Conservation (phyloP, 306 rosid species). For the Fagus sylvatica region DNA sequence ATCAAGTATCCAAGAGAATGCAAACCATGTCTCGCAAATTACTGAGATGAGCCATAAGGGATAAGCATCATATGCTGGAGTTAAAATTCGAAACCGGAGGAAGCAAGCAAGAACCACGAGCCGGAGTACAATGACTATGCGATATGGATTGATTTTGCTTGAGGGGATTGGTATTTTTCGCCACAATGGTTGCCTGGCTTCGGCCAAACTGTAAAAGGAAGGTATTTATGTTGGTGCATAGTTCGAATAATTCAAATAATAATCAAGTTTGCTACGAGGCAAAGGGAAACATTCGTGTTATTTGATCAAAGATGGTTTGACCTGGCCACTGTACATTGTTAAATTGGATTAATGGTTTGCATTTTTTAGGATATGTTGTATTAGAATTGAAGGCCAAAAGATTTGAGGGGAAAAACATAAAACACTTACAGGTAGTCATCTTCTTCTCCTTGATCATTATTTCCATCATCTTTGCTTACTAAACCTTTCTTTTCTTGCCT, state of each 20-base stretch:
- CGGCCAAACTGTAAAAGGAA: constrained; percentile 53
- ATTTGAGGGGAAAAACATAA: constrained; percentile 5
- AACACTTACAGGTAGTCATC: constrained; percentile 63
- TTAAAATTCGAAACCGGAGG: constrained; percentile 72
- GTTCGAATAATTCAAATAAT: neutral
- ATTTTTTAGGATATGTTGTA: too few species aligned
- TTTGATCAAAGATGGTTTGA: neutral
- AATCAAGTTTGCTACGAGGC: too few species aligned
- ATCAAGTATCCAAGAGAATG: constrained; percentile 83
- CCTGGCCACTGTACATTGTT: too few species aligned
- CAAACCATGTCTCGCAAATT: constrained; percentile 87
- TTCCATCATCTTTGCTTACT: constrained; percentile 51
- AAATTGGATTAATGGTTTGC: too few species aligned
- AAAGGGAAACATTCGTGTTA: too few species aligned
- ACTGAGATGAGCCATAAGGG: constrained; percentile 85
- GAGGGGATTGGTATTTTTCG: constrained; percentile 75
- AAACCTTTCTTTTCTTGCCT: constrained; percentile 79
- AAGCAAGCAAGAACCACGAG: constrained; percentile 69
- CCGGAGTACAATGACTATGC: constrained; percentile 80
- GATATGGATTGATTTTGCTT: constrained; percentile 82
- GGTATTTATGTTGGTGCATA: neutral
- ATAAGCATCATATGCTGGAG: constrained; percentile 77
- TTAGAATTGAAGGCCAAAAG: neutral
- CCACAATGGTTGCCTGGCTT: constrained; percentile 89
- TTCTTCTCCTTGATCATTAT: constrained; percentile 64